Base-by-base conservation (phyloP, 805 yeast species). In the Yarrowia divulgata region DNA sequence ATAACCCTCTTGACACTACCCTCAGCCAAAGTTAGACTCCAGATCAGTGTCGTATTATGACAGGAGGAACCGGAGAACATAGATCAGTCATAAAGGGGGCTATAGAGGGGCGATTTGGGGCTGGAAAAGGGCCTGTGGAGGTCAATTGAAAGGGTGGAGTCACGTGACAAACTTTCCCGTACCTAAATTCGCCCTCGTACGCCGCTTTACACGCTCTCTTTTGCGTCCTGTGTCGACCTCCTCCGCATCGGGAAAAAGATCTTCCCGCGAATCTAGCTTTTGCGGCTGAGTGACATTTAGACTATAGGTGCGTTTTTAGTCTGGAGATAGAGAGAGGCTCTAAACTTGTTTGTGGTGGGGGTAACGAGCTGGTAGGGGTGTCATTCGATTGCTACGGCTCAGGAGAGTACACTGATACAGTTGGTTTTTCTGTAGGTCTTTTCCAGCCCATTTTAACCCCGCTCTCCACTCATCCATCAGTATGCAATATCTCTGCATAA, bases 181-280 rank as follows among this genome's bases (percentile, higher is more conserved):
- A n/a, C 8, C 37, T 1, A 7, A n/a, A 14, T 14, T n/a, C 46
- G 18, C 5, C 48, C 1, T 13, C 50, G 34, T 29, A 5, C 16
- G 12, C 52, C 52, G 18, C 35, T 2, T 23, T 29, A 29, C 13
- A 2, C 12, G 8, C 52, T 29, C 52, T 16, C 35, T 29, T 45
- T 29, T 14, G 18, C 14, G 4, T 48, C 23, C 16, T 52, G 58
- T 35, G 29, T 18, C 58, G 35, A 2, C 2, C 14, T 12, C 10
- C 3, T 23, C 58, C 58, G 58, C 42, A 52, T 52, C 58, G 5
- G 58, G 58, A 18, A 52, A 52, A n/a, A 16, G 58, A 52, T 52
- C 58, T 35, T 52, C 58, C 58, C 42, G 58, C 9, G 16, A 34
- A 34, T 4, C 34, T 9, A 50, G 9, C 35, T 50, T 50, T 32